phyloP scores from a whole-genome alignment of 768 basidiomycete genomes.

The Auricularia heimuer region DNA sequence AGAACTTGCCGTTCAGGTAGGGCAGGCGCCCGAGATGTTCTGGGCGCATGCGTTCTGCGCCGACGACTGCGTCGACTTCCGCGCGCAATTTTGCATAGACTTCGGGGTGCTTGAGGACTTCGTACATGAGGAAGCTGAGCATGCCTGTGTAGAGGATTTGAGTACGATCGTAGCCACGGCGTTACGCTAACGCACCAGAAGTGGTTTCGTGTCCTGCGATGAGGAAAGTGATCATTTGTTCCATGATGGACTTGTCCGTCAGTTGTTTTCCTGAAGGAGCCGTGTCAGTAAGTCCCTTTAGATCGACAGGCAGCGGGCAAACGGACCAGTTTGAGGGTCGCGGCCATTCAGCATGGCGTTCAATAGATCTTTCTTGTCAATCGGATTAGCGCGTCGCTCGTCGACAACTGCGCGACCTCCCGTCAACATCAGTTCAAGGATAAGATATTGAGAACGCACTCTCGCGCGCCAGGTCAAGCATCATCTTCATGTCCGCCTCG shows the following conservation, averaged over 20 bases:
- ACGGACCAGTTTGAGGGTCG: slow-evolving; percentile 35
- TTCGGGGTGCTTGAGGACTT: slow-evolving; percentile 34
- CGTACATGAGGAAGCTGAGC: slow-evolving; percentile 34
- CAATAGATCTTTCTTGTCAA: slow-evolving; percentile 33
- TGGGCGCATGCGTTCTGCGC: slow-evolving; percentile 27
- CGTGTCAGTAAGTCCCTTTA: no score
- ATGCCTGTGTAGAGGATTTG: slow-evolving; percentile 14
- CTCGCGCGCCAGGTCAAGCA: slow-evolving; percentile 32
- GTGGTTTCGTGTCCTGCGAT: slow-evolving; percentile 37
- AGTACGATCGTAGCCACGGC: not conserved
- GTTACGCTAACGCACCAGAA: slow-evolving; percentile 19
- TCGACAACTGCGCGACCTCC: slow-evolving; percentile 24
- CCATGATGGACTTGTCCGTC: not conserved
- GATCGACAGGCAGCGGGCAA: no score
- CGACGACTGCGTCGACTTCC: slow-evolving; percentile 38
- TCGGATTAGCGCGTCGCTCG: slow-evolving; percentile 28
- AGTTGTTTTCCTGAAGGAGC: not conserved
- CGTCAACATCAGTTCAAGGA: not conserved
- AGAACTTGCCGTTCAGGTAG: slow-evolving; percentile 28
- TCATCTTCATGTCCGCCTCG: slow-evolving; percentile 32
- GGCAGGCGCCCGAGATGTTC: slow-evolving; percentile 33
- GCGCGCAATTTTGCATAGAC: slow-evolving; percentile 34
- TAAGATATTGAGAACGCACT: slow-evolving; percentile 19
- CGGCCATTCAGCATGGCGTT: slow-evolving; percentile 35
- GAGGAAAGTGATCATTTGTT: slow-evolving; percentile 38